Evolutionary conservation across 768 basidiomycete genomes (phyloP), one percentile per base, ranked within the genome.

Genomic region (Mycena sanguinolenta): DNA sequence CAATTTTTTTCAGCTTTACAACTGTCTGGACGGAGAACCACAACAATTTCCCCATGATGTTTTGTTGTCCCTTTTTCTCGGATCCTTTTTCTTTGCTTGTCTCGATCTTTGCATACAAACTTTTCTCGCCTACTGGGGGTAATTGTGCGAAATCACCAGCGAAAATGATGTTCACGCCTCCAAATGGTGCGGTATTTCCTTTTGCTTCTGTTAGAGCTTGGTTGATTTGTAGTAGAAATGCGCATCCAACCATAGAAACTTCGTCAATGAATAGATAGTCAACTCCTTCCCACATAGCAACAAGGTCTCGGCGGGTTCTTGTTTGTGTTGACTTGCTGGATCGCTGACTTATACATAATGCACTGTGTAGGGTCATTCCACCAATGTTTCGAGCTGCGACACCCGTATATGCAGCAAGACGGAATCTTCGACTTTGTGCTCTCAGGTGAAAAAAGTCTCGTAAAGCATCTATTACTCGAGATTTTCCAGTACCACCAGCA

Each of bases 401-500:
- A 0, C 84, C 85, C 16, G 82, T 85, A 57, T 75, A 84, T 0
- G 83, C 78, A 9, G 77, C 61, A 0, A 83, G 0, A 42, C 79
- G 60, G 28, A 85, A 78, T 4, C 79, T 65, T 1, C 77, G 67
- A 0, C 21, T 6, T 55, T 84, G 70, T 0, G 72, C 62, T 13
- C 70, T 8, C 5, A 38, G 1, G 0, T 59, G 34, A 72, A 84
- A 85, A 50, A 81, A 82, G 1, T 77, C 75, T 23, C 73, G 74
- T 2, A 86, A 17, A 0, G 83, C 81, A 46, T 79, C 65, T 2
- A 86, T 80, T 0, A 86, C 82, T 16, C 77, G 63, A 0, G 81
- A 82, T 75, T 86, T 87, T 0, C 86, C 85, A 4, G 85, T 86
- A 1, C 85, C 85, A 10, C 82, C 84, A 1, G 84, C 61, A 0